Evolutionary conservation across 2,329 filamentous ascomycete genomes (phyloP), one percentile per base, ranked within the genome.

Genomic region (Hymenoscyphus fraxineus): DNA sequence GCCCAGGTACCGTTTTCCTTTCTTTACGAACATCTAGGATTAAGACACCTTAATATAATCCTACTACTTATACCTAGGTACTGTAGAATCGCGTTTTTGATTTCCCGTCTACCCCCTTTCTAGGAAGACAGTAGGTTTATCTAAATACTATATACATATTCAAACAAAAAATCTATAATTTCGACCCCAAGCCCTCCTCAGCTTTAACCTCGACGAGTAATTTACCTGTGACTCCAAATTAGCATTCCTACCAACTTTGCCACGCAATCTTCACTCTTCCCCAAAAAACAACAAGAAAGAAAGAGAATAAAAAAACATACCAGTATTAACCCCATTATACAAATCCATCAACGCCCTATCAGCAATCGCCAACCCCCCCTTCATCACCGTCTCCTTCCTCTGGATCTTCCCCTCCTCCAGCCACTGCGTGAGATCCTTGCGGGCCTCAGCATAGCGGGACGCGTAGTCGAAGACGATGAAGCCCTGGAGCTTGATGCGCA

Each of bases 401-500:
- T 90, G 86, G 67, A 93, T 76, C 78, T 88, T 91, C 59, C 90
- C 90, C 73, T 91, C 85, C 1, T 79, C 78, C n/a, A 92, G 74
- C 89, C 90, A 93, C 67, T 83, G 76, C 1, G 82, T 82, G 15
- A 93, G 78, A 70, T 92, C 81, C 73, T 82, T 79, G 69, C 83
- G 77, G 0, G 88, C 90, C 54, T 78, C 75, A 0, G 80, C 73
- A 73, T 83, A 90, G 71, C 88, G 80, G 61, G 82, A 78, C 4
- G 75, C 77, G 72, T 83, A 91, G 74, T 93, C 90, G 63, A 90
- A 84, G 59, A 92, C 83, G 67, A 93, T 88, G 77, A 93, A 93
- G 0, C 88, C 88, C 77, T 89, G 82, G 80, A 91, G 80, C 76
- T 77, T 73, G 54, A 87, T 83, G 65, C 85, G 77, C 80, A 85